These are phyloP conservation scores for Straminergon stramineum DNA, from an alignment of 225 moss, liverwort and hornwort genomes.

Conservation along the genomic window DNA sequence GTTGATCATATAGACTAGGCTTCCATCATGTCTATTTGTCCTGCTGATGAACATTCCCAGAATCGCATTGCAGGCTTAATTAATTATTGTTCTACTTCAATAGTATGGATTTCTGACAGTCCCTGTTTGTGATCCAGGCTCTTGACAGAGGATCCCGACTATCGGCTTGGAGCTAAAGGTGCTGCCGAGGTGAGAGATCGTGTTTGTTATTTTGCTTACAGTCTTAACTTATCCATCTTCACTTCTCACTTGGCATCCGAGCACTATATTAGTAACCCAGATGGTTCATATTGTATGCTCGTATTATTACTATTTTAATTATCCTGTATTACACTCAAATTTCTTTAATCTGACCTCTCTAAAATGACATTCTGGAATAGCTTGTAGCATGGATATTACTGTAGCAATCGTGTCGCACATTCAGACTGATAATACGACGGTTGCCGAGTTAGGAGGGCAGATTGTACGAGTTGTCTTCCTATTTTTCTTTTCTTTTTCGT, in stretches of 20 bases:
- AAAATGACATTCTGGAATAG: neutral
- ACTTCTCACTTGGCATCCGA: neutral
- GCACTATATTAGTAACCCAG: neutral
- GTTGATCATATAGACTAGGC: neutral
- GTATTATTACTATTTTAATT: neutral
- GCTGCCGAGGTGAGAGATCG: conserved; percentile 68
- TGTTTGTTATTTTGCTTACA: neutral
- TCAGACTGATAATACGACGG: neutral
- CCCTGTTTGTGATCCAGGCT: conserved; percentile 42
- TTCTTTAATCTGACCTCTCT: neutral
- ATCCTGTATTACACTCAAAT: neutral
- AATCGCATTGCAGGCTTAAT: neutral
- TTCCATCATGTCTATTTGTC: neutral
- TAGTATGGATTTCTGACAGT: neutral
- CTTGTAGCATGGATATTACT: neutral
- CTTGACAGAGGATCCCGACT: conserved; percentile 81
- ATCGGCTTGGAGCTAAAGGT: conserved; percentile 91
- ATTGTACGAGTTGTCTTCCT: neutral
- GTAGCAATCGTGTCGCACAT: neutral
- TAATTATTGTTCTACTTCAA: neutral
- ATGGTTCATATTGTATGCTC: neutral
- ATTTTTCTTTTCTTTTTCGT: neutral
- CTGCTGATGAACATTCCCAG: neutral
- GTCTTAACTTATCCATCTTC: neutral
- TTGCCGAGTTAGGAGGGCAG: neutral